phyloP scores from a whole-genome alignment of 108 stramenopile genomes.

The Cyclotella cryptica region DNA sequence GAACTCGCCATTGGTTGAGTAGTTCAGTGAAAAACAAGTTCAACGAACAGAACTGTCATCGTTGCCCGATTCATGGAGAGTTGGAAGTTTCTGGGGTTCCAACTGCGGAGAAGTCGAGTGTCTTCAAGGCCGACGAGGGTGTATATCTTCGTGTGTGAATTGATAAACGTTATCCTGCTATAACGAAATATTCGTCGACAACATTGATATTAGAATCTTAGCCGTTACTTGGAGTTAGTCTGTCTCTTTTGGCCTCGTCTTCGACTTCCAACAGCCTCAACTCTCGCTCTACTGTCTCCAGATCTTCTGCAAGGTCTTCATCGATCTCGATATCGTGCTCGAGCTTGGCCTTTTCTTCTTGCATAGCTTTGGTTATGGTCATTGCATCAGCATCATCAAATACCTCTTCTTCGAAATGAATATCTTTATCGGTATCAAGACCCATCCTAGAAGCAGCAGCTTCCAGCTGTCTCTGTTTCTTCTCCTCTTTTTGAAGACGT shows the following conservation, averaged over 20 bases:
- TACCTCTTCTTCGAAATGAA: constrained; percentile 49
- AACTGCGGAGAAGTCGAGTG: too few relatives aligned
- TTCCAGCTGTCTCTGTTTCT: constrained; percentile 68
- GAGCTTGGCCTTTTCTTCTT: constrained; percentile 49
- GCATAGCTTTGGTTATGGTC: constrained; percentile 39
- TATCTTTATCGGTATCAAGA: constrained; percentile 64
- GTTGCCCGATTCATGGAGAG: too few relatives aligned
- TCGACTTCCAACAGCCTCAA: constrained; percentile 13
- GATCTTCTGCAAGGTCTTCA: constrained; percentile 71
- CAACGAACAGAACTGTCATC: too few relatives aligned
- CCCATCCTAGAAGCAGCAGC: constrained; percentile 89
- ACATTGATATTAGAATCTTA: too few relatives aligned
- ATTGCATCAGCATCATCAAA: constrained; percentile 33
- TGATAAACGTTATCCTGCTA: too few relatives aligned
- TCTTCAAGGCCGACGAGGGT: too few relatives aligned
- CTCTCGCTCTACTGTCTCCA: constrained; percentile 66
- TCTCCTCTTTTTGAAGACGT: constrained; percentile 71
- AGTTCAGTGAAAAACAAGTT: too few relatives aligned
- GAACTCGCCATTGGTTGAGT: too few relatives aligned
- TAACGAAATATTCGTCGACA: too few relatives aligned
- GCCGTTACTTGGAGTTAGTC: too few relatives aligned
- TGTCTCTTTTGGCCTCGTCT: not conserved
- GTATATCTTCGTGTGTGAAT: too few relatives aligned
- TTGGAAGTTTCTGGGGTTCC: too few relatives aligned
- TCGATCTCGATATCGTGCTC: constrained; percentile 58